phyloP scores from a whole-genome alignment of 257 asterid genomes.

The Forsythia viridissima region DNA sequence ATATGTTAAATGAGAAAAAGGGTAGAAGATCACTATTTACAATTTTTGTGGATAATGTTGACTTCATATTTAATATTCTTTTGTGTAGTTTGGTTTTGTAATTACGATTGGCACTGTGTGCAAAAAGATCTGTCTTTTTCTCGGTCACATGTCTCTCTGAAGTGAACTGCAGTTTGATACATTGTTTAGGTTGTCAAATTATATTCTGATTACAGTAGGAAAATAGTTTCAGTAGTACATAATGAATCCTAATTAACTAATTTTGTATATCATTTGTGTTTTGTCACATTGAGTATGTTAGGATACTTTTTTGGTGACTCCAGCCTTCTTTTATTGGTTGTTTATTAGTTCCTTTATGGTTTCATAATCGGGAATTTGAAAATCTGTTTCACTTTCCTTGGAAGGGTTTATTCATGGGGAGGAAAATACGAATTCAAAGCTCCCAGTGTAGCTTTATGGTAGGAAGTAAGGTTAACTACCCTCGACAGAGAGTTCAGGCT shows the following conservation, averaged over 20 bases:
- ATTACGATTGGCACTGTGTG: background rate
- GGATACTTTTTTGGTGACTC: background rate
- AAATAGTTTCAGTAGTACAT: background rate
- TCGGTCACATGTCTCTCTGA: background rate
- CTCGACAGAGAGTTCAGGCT: conserved; percentile 54
- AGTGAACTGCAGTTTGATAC: background rate
- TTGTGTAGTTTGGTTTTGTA: background rate
- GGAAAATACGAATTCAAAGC: conserved; percentile 59
- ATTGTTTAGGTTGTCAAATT: background rate
- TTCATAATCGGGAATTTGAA: background rate
- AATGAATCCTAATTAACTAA: background rate
- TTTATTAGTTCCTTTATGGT: background rate
- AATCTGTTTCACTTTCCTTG: conserved; percentile 16
- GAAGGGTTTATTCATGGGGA: conserved; percentile 71
- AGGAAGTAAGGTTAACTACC: conserved; percentile 64
- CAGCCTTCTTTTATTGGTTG: conserved; percentile 9
- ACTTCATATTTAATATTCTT: background rate
- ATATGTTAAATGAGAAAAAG: background rate
- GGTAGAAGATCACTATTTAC: background rate
- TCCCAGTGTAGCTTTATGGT: conserved; percentile 77
- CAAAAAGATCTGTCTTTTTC: background rate
- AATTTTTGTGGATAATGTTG: background rate
- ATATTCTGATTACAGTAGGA: background rate
- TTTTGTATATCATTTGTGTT: background rate
- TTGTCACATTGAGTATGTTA: conserved; percentile 1